Conservation (phyloP, 108 stramenopile species). For the Epithemia pelagica region DNA sequence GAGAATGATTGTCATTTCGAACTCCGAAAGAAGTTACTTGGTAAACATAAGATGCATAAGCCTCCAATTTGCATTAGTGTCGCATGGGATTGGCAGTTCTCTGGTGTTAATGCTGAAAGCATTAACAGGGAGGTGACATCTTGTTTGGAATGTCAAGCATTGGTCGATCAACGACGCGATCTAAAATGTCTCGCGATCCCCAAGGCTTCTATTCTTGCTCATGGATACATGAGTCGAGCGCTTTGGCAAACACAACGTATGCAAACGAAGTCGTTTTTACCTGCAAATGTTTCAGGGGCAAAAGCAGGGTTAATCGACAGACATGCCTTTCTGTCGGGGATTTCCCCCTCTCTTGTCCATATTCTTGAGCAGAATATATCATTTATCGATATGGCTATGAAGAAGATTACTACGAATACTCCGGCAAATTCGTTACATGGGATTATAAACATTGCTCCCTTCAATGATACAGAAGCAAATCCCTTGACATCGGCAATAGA, state of each 20-base stretch:
- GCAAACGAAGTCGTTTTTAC: neutral
- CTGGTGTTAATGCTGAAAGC: constrained; percentile 46
- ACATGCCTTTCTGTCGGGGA: neutral
- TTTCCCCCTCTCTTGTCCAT: neutral
- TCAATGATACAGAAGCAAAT: neutral
- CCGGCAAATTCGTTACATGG: neutral
- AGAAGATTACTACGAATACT: neutral
- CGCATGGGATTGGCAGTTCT: constrained; percentile 87
- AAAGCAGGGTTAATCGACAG: constrained; percentile 9
- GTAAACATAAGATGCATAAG: constrained; percentile 13
- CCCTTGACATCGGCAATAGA: neutral
- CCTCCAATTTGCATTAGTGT: constrained; percentile 60
- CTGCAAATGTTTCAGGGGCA: neutral
- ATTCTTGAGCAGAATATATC: neutral
- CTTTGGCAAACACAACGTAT: neutral
- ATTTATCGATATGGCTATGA: neutral
- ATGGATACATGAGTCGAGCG: neutral
- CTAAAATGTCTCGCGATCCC: constrained; percentile 48
- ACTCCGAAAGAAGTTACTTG: constrained; percentile 27
- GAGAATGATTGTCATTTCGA: constrained; percentile 55
- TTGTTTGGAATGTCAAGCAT: constrained; percentile 36
- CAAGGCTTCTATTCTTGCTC: constrained; percentile 31
- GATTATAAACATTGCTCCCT: neutral
- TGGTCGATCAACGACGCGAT: constrained; percentile 27
- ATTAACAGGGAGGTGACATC: constrained; percentile 47